Percentiles rank a stretch among this genome's conserved stretches.
These are phyloP conservation scores for Fusarium anguioides DNA, from an alignment of 2,329 filamentous ascomycete genomes.

Conservation along the genomic window DNA sequence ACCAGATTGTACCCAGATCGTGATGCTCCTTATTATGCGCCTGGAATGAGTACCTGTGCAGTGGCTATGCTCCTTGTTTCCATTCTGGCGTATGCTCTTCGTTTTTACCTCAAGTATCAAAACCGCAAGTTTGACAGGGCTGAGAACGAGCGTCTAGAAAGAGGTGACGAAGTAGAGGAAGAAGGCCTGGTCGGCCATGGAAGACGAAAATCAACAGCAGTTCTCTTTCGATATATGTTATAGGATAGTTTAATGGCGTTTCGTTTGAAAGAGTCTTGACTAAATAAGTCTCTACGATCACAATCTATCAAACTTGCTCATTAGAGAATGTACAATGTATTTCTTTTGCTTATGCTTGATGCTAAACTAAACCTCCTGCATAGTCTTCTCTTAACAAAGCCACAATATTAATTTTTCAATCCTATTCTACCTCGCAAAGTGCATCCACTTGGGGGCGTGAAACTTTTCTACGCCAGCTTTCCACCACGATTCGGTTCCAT, in stretches of 20 bases:
- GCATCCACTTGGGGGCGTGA: conserved; percentile 49
- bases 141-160: conserved; percentile 43
- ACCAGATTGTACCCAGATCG: conserved; percentile 71
- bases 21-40: conserved; percentile 70
- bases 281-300: neutral
- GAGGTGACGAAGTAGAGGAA: conserved; percentile 50
- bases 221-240: conserved; percentile 61
- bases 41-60: conserved; percentile 72
- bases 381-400: neutral
- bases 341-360: conserved; percentile 29
- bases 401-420: neutral
- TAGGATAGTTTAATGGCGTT: conserved; percentile 38
- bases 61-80: conserved; percentile 72
- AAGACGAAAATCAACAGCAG: conserved; percentile 34
- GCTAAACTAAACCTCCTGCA: neutral
- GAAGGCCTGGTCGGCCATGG: conserved; percentile 54
- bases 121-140: conserved; percentile 60
- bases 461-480: conserved; percentile 50
- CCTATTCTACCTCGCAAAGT: conserved; percentile 36
- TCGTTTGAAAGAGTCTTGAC: neutral
- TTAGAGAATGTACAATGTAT: conserved; percentile 17
- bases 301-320: conserved; percentile 4
- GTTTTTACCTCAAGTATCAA: conserved; percentile 62
- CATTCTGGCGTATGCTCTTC: conserved; percentile 63
- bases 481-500: conserved; percentile 51